A percentile compares a stretch with the other conserved stretches of the same genome.
These are phyloP conservation scores for Saccharomycopsis microspora DNA, from an alignment of 805 yeast species.

Conservation along the genomic window DNA sequence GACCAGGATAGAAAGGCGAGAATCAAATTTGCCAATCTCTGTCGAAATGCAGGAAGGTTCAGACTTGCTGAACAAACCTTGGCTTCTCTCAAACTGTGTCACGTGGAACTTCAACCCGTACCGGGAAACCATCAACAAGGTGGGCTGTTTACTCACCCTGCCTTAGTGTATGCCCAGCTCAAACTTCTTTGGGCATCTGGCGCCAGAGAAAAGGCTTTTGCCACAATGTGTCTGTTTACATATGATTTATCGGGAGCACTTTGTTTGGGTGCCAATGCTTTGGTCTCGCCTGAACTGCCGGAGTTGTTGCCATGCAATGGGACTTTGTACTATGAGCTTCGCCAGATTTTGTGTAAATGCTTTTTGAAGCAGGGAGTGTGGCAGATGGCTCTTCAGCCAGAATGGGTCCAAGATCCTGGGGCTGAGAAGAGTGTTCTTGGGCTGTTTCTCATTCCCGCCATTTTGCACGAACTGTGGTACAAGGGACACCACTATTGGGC, in stretches of 20 bases:
- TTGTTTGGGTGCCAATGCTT: conserved; percentile 77
- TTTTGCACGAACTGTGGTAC: conserved; percentile 87
- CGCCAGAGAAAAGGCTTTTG: conserved; percentile 73
- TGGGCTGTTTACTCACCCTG: conserved; percentile 37
- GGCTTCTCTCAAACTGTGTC: conserved; percentile 41
- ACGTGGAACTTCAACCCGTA: conserved; percentile 8
- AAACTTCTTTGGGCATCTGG: conserved; percentile 97
- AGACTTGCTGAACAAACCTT: conserved; percentile 89
- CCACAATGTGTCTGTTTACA: conserved; percentile 81
- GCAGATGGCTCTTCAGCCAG: conserved; percentile 73
- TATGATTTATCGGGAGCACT: conserved; percentile 82
- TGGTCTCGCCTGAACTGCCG: conserved; percentile 79
- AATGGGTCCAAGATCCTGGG: conserved; percentile 67
- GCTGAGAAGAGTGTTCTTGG: conserved; percentile 78
- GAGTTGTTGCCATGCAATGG: conserved; percentile 52
- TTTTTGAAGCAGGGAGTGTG: conserved; percentile 97
- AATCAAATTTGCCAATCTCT: conserved; percentile 94
- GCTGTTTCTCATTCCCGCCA: conserved; percentile 87
- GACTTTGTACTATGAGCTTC: conserved; percentile 44
- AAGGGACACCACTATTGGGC: conserved; percentile 99
- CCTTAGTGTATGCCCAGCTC: conserved; percentile 89
- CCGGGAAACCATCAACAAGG: conserved; percentile 41
- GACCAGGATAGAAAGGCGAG: conserved; percentile 96
- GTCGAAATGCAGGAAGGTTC: conserved; percentile 87
- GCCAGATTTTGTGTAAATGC: conserved; percentile 81